Conservation (phyloP, 202 grass and related monocot genomes). For the Bolboschoenoplectus hybrid region DNA sequence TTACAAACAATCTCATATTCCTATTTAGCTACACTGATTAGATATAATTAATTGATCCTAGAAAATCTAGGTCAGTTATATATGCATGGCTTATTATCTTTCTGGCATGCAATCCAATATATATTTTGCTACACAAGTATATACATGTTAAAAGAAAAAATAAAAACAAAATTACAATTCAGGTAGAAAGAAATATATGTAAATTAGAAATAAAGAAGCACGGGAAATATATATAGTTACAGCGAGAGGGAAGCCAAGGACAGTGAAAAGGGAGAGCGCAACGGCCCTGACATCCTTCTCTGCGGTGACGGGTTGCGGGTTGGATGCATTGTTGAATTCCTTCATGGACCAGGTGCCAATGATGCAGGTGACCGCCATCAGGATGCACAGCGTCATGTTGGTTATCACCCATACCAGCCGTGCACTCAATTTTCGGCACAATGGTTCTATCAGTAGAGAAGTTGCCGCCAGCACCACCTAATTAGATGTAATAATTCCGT, state of each 20-base stretch:
- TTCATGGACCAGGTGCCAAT: conserved; percentile 80
- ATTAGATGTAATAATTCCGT: neutral
- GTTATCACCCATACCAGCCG: conserved; percentile 69
- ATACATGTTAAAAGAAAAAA: neutral
- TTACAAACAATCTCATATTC: neutral
- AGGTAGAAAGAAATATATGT: no score
- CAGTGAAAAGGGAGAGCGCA: conserved; percentile 60
- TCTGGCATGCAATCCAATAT: neutral
- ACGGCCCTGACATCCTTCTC: conserved; percentile 53
- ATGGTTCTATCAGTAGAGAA: conserved; percentile 74
- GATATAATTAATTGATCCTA: neutral
- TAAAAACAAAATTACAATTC: neutral
- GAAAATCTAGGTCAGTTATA: no score
- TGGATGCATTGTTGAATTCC: conserved; percentile 51
- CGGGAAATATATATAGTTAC: conserved; percentile 42
- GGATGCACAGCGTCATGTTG: conserved; percentile 56
- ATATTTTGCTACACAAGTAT: neutral
- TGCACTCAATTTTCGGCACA: conserved; percentile 63
- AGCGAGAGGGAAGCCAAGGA: conserved; percentile 77
- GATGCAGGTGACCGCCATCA: conserved; percentile 62
- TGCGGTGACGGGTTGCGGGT: conserved; percentile 58
- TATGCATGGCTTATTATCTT: neutral
- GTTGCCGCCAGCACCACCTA: conserved; percentile 68
- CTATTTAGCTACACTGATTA: neutral
- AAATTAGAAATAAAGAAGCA: neutral